phyloP scores from a whole-genome alignment of 1,284 basidiomycete genomes.

The Pulchroboletus neoregius region DNA sequence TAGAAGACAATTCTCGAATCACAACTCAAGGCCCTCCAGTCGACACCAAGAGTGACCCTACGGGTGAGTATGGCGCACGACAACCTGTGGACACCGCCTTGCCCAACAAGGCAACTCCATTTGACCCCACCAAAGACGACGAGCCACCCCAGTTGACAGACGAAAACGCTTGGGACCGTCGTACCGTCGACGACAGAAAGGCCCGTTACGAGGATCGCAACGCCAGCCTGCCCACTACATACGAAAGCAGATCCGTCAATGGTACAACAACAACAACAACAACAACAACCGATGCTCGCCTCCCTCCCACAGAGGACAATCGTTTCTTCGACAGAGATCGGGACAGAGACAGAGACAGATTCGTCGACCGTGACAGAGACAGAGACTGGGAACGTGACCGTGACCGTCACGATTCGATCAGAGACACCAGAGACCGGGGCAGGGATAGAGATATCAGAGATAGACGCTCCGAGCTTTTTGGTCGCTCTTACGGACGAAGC shows the following conservation, averaged over 20 bases:
- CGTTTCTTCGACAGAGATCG: slow-evolving; percentile 31
- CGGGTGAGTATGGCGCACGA: slow-evolving; percentile 31
- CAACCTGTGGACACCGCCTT: slow-evolving; percentile 13
- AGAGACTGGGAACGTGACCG: slow-evolving; percentile 36
- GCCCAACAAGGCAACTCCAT: slow-evolving; percentile 13
- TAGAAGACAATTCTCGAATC: too few species aligned
- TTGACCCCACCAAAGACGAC: too few species aligned
- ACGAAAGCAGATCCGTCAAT: too few species aligned
- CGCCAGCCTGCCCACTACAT: too few species aligned
- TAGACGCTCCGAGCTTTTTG: slow-evolving; percentile 34
- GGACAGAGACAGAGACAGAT: slow-evolving; percentile 32
- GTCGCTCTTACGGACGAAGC: slow-evolving; percentile 37
- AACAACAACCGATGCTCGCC: slow-evolving; percentile 16
- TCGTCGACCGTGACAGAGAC: slow-evolving; percentile 34
- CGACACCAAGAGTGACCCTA: slow-evolving; percentile 14
- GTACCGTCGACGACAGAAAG: too few species aligned
- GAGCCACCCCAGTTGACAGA: slow-evolving; percentile 10
- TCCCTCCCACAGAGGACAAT: slow-evolving; percentile 22
- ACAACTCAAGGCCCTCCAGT: slow-evolving; percentile 4
- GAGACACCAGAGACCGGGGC: too few species aligned
- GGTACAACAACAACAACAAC: background rate
- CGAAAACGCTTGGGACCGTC: too few species aligned
- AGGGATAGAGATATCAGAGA: slow-evolving; percentile 35
- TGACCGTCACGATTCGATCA: slow-evolving; percentile 22
- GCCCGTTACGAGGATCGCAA: too few species aligned